Base-by-base conservation (phyloP, 768 basidiomycete genomes). In the Macrolepiota albuminosa region DNA sequence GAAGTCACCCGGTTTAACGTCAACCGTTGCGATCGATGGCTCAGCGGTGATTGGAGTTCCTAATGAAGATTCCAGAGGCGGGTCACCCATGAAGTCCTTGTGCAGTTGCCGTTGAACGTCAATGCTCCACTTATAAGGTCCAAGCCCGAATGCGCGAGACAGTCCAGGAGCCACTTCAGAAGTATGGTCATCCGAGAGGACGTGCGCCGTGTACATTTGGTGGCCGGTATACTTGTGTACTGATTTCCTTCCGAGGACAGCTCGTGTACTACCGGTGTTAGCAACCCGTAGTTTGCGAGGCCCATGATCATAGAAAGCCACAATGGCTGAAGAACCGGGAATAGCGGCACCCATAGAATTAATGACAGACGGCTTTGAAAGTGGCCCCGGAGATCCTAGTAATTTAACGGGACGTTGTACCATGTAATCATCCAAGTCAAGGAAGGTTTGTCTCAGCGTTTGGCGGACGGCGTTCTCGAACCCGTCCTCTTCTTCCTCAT, bases 1-100 rank as follows among this genome's bases (percentile, higher is more conserved):
- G 65, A 86, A 84, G 62, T 83, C 82, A 29, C 79, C 80, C 1
- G 78, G 75, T 52, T 75, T 64, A 18, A 82, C 67, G 42, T 74
- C 68, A 34, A 75, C 71, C 3, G 75, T 73, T 11, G 74, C 79
- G 29, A 84, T 74, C 52, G 79, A 80, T 1, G 84, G 85, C 59
- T 78, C 51, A 16, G 58, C 58, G 5, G 58, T 53, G 3, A 59
- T 51, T 14, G 39, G 31, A 33, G 7, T n/a, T 43, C 29, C 6
- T 39, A 31, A 21, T n/a, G 51, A 21, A 18, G 40, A 42, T 16
- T 40, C 16, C 21, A 53, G 2, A 18, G 58, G 58, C 33, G 51
- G 31, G 10, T 59, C 58, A 33, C 58, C 58, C 51, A 52, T 45
- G 24, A 53, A 59, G 34, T 59, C 58, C 26, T 10, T 34, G 34